A percentile compares a stretch with the other conserved stretches of the same genome.
These are phyloP conservation scores for Saccharomyces hybrid DNA, from an alignment of 1,139 yeast genomes.

Conservation along the genomic window DNA sequence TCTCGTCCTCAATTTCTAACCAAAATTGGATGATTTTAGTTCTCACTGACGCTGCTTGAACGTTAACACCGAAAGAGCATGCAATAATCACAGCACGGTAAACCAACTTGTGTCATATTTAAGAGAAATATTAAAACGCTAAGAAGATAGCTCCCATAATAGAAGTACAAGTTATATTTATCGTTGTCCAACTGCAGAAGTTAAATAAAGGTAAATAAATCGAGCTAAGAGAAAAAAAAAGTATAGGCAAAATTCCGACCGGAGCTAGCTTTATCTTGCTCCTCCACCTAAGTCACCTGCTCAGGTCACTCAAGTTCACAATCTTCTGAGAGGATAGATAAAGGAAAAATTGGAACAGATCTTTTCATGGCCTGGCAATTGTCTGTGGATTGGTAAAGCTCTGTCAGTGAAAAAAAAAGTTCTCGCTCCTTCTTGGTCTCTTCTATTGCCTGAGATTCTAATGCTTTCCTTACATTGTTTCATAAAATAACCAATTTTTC, in stretches of 20 bases:
- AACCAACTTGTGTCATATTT: too few relatives aligned
- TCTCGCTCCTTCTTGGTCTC: too few relatives aligned
- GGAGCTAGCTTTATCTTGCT: background rate
- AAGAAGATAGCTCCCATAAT: too few relatives aligned
- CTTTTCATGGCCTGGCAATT: background rate
- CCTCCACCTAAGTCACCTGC: background rate
- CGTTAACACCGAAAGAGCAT: background rate
- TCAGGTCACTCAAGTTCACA: background rate
- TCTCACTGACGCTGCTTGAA: background rate
- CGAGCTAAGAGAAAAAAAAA: background rate
- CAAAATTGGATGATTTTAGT: background rate
- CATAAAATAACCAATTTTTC: background rate
- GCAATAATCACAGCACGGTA: background rate
- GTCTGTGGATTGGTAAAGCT: background rate
- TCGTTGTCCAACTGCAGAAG: background rate
- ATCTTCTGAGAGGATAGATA: background rate
- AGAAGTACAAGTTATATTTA: too few relatives aligned
- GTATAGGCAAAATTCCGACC: background rate
- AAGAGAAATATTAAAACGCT: too few relatives aligned
- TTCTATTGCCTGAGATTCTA: background rate
- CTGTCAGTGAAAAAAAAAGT: background rate
- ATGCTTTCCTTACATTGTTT: background rate
- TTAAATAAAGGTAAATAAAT: too few relatives aligned
- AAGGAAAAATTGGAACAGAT: background rate
- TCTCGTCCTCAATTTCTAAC: slow-evolving; percentile 11